Base-by-base conservation (phyloP, 495 filamentous ascomycete genomes). In the Trypethelium eluteriae region DNA sequence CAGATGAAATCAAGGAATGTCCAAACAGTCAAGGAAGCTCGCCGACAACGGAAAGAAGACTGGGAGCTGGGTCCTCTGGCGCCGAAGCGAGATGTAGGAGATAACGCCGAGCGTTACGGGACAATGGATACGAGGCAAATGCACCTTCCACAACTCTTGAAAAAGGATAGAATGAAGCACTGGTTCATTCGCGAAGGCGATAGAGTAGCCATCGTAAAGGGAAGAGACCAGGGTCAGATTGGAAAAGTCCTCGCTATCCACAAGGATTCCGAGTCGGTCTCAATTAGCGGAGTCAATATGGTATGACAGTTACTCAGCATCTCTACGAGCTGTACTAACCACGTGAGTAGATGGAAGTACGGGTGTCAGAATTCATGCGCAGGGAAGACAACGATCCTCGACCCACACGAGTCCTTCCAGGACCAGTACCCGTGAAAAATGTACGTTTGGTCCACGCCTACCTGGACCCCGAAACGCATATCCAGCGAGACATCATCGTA, bases 391-490 rank as follows among this genome's bases (percentile, higher is more conserved):
- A 72, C 32, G 74, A 78, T 64, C 66, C 77, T 59, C 66, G 70
- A 47, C 78, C 79, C 16, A 77, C 85, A 68, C 77, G 80, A 46
- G 61, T 80, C 9, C 68, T 82, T 39, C 72, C 78, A 53, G 61
- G 82, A 59, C 80, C 83, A 9, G 72, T 96, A 18, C 79, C 89
- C 65, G 79, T 93, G 69, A 82, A 85, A 32, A 74, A 86, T 63
- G 82, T 97, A 66, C 88, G 90, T 47, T 88, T 95, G n/a, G 89
- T 97, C 35, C 82, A 88, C 74, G 85, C 89, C 9, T 78, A 94
- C 65, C 76, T 78, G 16, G 85, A 93, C 74, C 83, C 85, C 11
- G 71, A 72, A 39, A 89, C 86, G 11, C 85, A 85, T 67, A 69
- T 76, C n/a, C 79, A 80, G 47, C 80, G 83, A 63, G 90, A 96